Conservation (phyloP, 306 rosid genomes). For the Prunus mongolica region DNA sequence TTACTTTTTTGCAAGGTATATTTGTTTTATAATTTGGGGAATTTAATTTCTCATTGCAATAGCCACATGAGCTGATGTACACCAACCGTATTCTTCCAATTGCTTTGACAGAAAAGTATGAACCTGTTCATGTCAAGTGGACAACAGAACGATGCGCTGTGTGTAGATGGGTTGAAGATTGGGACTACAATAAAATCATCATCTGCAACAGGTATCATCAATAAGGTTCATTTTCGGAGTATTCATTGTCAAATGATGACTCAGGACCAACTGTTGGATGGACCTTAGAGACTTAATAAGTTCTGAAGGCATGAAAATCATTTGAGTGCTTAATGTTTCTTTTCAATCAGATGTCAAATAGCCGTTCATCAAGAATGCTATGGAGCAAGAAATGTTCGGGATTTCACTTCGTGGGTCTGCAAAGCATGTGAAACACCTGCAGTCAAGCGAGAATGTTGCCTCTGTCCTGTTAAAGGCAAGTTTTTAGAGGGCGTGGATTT, state of each 20-base stretch:
- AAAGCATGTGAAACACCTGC: slow-evolving; percentile 92
- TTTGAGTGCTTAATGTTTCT: not conserved
- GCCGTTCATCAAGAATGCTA: slow-evolving; percentile 99
- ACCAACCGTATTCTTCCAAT: slow-evolving; percentile 19
- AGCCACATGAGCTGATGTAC: slow-evolving; percentile 11
- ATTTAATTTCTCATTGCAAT: not conserved
- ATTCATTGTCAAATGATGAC: slow-evolving; percentile 4
- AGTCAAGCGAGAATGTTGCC: slow-evolving; percentile 92
- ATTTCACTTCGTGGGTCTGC: slow-evolving; percentile 98
- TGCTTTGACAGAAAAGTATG: slow-evolving; percentile 74
- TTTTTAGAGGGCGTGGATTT: not conserved
- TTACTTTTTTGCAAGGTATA: slow-evolving; percentile 85
- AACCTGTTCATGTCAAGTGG: slow-evolving; percentile 93
- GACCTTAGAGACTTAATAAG: not conserved
- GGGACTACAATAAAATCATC: slow-evolving; percentile 98
- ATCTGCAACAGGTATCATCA: slow-evolving; percentile 82
- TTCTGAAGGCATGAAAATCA: not conserved
- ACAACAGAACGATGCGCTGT: slow-evolving; percentile 99
- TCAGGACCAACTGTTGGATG: slow-evolving; percentile 5
- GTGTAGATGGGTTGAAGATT: slow-evolving; percentile 99
- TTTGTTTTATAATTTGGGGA: not conserved
- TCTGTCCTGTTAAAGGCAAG: slow-evolving; percentile 95
- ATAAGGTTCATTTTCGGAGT: slow-evolving; percentile 11
- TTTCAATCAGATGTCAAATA: slow-evolving; percentile 81
- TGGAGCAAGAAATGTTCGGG: slow-evolving; percentile 90